Evolutionary conservation across 805 yeast species (phyloP).

Genomic region (Candida arabinofermentans): DNA sequence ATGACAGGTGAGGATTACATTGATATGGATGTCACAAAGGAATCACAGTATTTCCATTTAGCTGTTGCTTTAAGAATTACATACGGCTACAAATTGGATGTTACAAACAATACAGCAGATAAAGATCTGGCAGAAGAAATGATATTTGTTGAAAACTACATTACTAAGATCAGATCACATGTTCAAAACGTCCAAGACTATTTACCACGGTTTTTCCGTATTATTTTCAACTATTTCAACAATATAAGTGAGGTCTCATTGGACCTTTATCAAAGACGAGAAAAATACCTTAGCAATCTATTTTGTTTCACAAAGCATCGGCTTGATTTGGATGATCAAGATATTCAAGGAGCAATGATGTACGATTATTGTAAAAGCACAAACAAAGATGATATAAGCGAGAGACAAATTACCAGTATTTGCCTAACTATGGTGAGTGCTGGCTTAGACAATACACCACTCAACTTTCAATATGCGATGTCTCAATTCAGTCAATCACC

Average conservation of each 20-base stretch:
- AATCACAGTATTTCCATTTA: conserved; percentile 48
- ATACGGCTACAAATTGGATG: conserved; percentile 48
- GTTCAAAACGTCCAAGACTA: conserved; percentile 53
- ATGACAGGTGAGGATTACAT: not conserved
- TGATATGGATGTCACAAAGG: conserved; percentile 39
- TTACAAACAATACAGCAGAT: conserved; percentile 35
- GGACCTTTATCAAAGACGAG: conserved; percentile 40
- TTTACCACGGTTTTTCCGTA: conserved; percentile 40
- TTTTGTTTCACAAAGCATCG: conserved; percentile 25
- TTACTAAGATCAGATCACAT: conserved; percentile 55
- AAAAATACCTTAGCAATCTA: conserved; percentile 43
- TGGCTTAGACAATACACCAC: conserved; percentile 69
- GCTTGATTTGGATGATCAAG: conserved; percentile 6
- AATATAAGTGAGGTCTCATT: conserved; percentile 15
- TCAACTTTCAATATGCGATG: conserved; percentile 55
- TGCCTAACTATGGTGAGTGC: conserved; percentile 78
- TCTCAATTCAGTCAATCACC: conserved; percentile 51
- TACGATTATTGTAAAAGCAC: conserved; percentile 22
- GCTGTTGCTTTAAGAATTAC: conserved; percentile 47
- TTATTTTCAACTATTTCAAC: conserved; percentile 12
- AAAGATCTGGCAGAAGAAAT: conserved; percentile 44
- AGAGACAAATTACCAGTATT: conserved; percentile 48
- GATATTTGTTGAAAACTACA: conserved; percentile 50
- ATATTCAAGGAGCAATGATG: conserved; percentile 19
- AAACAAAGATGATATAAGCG: conserved; percentile 19